These are phyloP conservation scores for Helianthus annuus DNA, from an alignment of 129 eudicot genomes.

Conservation along the genomic window HanXRQr2.0-SUNRISE NC_035440.2:144981247-144981746, in stretches of 20 bases:
- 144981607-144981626: slow-evolving; percentile 70
- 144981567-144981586: slow-evolving; percentile 50
- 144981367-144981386: slow-evolving; percentile 77
- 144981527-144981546: slow-evolving; percentile 79
- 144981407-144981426: slow-evolving; percentile 69
- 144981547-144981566: slow-evolving; percentile 60
- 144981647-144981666: slow-evolving; percentile 62
- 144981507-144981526: slow-evolving; percentile 60
- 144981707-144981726: slow-evolving; percentile 59
- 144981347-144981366: slow-evolving; percentile 67
- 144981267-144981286: slow-evolving; percentile 52
- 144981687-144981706: slow-evolving; percentile 42
- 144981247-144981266: slow-evolving; percentile 81
- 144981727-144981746: slow-evolving; percentile 53
- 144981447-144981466: slow-evolving; percentile 58
- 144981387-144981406: slow-evolving; percentile 76
- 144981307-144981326: slow-evolving; percentile 67
- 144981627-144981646: slow-evolving; percentile 44
- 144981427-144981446: slow-evolving; percentile 74
- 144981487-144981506: slow-evolving; percentile 61
- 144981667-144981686: slow-evolving; percentile 43
- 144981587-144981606: slow-evolving; percentile 33
- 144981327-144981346: slow-evolving; percentile 59
- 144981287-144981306: slow-evolving; percentile 84
- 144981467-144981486: slow-evolving; percentile 65